Conservation (phyloP, 2,329 filamentous ascomycete species). For the Beauveria rudraprayagi region DNA sequence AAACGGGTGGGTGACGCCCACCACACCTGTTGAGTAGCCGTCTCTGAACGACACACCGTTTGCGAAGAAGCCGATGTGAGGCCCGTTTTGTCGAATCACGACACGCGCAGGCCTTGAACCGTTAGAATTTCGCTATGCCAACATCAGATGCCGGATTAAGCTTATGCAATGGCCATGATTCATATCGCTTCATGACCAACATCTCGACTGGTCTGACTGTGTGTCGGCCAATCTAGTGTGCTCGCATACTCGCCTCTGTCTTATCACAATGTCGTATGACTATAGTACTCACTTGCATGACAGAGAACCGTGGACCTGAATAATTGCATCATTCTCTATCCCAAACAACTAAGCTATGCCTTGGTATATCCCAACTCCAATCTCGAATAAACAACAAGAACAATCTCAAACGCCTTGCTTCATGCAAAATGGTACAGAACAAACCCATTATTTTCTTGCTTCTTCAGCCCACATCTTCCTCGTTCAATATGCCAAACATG, state of each 20-base stretch:
- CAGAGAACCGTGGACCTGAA: background rate
- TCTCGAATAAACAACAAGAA: background rate
- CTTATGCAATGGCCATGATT: no score
- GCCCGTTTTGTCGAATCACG: background rate
- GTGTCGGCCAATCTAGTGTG: background rate
- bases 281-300: no score
- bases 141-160: no score
- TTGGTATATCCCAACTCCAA: slow-evolving; percentile 4
- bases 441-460: background rate
- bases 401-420: slow-evolving; percentile 6
- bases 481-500: background rate
- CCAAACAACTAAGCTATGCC: background rate
- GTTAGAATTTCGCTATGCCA: no score
- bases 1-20: background rate
- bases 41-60: background rate
- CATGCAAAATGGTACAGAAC: background rate
- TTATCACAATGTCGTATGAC: no score
- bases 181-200: no score
- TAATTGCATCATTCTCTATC: background rate
- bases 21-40: background rate
- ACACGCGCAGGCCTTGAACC: no score
- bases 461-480: background rate
- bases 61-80: background rate
- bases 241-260: background rate
- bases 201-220: no score